Evolutionary conservation across 2,329 filamentous ascomycete genomes (phyloP).

Genomic region (Aspergillus texensis): DNA sequence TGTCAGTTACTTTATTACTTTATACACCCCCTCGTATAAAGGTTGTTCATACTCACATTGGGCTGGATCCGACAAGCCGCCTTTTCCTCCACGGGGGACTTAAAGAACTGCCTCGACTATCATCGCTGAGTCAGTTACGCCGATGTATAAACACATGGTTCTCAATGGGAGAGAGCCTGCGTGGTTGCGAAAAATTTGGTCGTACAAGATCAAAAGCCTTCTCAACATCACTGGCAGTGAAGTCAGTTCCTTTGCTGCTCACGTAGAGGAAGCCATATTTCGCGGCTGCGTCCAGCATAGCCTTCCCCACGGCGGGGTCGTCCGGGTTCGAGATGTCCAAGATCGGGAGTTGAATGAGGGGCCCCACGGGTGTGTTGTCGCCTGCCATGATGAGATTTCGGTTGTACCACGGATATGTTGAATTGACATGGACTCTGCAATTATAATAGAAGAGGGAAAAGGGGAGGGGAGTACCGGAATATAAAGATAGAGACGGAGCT

Average conservation of each 20-base stretch:
- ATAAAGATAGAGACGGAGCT: neutral
- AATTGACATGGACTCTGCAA: neutral
- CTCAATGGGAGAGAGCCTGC: neutral
- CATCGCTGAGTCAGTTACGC: conserved; percentile 4
- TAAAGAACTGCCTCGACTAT: conserved; percentile 74
- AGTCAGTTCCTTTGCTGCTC: conserved; percentile 70
- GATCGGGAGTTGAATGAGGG: conserved; percentile 66
- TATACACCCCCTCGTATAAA: neutral
- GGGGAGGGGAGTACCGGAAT: neutral
- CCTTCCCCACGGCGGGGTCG: conserved; percentile 63
- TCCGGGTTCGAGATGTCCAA: conserved; percentile 74
- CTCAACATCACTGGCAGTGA: conserved; percentile 67
- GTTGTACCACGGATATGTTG: neutral
- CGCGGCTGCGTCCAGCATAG: conserved; percentile 76
- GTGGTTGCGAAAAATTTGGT: neutral
- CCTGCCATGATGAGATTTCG: neutral
- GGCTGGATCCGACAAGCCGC: conserved; percentile 72
- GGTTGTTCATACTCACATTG: conserved; percentile 43
- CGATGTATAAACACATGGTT: neutral
- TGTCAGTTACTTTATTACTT: neutral
- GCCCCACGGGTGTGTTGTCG: conserved; percentile 19
- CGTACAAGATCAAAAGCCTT: conserved; percentile 73
- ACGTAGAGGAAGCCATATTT: conserved; percentile 90
- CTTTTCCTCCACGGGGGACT: conserved; percentile 71
- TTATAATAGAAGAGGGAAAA: neutral